Evolutionary conservation across 2,329 filamentous ascomycete genomes (phyloP), one percentile per base, ranked within the genome.

Genomic region (Trichothecium roseum): DNA sequence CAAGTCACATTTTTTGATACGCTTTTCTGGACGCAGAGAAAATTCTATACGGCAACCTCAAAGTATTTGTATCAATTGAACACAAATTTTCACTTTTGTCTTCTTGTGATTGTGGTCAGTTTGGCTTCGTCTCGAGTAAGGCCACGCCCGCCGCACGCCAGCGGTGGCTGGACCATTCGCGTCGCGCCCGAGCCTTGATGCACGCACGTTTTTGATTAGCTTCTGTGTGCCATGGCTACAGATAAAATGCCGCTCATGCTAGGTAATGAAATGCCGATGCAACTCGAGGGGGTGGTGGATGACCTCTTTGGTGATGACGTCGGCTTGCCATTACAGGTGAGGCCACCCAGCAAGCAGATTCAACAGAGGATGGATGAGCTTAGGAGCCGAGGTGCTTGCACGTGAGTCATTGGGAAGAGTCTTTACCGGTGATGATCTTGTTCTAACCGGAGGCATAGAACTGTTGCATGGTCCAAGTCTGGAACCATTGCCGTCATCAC

Each of bases 401-500:
- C 87, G 86, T 91, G 74, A 61, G 78, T 45, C 30, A n/a, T n/a
- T n/a, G n/a, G n/a, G n/a, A n/a, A n/a, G n/a, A n/a, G n/a, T n/a
- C n/a, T 14, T 28, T 28, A n/a, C 26, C 26, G n/a, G 26, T 9
- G n/a, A 28, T n/a, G 9, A 9, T 28, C 26, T n/a, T n/a, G n/a
- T n/a, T n/a, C n/a, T n/a, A n/a, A n/a, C n/a, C 28, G 20, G 32
- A 18, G 13, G 31, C 32, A 30, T 46, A 93, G 87, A 53, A 77
- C 76, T 44, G 72, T 95, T 36, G 78, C 83, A 20, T 96, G 89
- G 88, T 94, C 89, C 9, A 87, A 80, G 48, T 74, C 78, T 41
- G 89, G 89, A 30, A 86, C 81, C 40, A 84, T 96, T 45, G 88
- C 88, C 18, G 81, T 80, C 36, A 81, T 96, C 45, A 74, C 79